Percentiles rank a stretch among this genome's conserved stretches.
Conservation (phyloP, 78 protist genomes). For the Cyanophora paradoxa region DNA sequence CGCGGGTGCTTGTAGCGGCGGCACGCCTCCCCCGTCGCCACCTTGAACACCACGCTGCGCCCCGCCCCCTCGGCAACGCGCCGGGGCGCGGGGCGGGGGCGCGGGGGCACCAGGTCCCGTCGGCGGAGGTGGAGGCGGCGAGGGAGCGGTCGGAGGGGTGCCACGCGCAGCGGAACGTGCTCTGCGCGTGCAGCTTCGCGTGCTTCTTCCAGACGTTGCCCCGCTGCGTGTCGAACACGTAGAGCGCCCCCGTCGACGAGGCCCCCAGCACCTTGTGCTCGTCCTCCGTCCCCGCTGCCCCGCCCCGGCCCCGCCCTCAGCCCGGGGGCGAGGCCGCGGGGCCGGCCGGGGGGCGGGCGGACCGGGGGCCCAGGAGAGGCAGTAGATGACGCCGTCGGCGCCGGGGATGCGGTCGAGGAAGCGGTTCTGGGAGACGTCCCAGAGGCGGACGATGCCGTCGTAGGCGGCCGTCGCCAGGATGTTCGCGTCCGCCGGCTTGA, state of each 20-base stretch:
- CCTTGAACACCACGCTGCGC: background rate
- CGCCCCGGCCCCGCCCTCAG: too few species aligned
- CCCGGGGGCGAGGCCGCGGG: too few species aligned
- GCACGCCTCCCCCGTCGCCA: background rate
- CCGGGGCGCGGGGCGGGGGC: background rate
- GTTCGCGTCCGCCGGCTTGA: constrained; percentile 1
- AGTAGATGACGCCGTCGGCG: constrained; percentile 3
- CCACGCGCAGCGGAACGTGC: background rate
- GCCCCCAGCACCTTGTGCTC: too few species aligned
- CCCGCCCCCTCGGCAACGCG: too few species aligned
- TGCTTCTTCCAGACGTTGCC: too few species aligned
- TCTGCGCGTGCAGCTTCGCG: too few species aligned
- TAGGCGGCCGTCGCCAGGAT: constrained; percentile 13
- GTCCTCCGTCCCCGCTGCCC: too few species aligned
- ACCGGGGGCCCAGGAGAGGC: background rate
- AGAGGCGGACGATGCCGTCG: constrained; percentile 19
- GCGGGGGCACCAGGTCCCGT: background rate
- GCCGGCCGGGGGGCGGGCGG: too few species aligned
- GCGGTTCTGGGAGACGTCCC: constrained; percentile 8
- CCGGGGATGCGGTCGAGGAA: background rate
- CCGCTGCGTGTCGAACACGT: too few species aligned
- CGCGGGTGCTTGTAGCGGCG: background rate
- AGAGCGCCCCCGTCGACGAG: too few species aligned
- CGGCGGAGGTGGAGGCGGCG: background rate
- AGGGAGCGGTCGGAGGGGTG: background rate